Evolutionary conservation across 805 yeast genomes (phyloP).

Genomic region (Jamesozyma lodderae): DNA sequence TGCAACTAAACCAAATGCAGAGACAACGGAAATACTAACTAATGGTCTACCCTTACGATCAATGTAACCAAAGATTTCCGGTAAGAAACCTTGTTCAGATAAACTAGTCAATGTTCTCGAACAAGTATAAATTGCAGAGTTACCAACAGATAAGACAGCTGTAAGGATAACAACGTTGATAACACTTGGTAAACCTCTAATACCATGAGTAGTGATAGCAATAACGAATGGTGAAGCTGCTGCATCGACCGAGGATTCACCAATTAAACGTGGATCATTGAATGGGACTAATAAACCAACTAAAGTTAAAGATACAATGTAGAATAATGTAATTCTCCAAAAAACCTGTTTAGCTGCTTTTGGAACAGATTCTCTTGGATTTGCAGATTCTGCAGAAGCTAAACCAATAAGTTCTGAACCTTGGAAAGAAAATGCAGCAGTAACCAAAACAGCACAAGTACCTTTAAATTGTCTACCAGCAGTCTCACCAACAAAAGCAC

Average conservation of each 20-base stretch:
- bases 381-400: constrained; percentile 41
- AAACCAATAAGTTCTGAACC: constrained; percentile 47
- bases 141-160: constrained; percentile 63
- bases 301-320: constrained; percentile 36
- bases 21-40: constrained; percentile 43
- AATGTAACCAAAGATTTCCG: constrained; percentile 47
- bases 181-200: constrained; percentile 52
- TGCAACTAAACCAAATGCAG: constrained; percentile 48
- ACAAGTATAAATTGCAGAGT: constrained; percentile 60
- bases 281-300: constrained; percentile 42
- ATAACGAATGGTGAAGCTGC: constrained; percentile 73
- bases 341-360: constrained; percentile 47
- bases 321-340: constrained; percentile 45
- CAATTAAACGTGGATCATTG: constrained; percentile 36
- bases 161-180: constrained; percentile 61
- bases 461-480: constrained; percentile 42
- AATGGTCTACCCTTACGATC: constrained; percentile 64
- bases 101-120: constrained; percentile 59
- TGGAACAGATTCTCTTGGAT: constrained; percentile 42
- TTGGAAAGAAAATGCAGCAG: constrained; percentile 58
- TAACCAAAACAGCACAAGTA: constrained; percentile 60
- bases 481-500: constrained; percentile 45
- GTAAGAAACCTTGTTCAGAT: constrained; percentile 56
- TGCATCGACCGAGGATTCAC: constrained; percentile 45
- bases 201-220: constrained; percentile 57